Evolutionary conservation across 345 rosid genomes (phyloP).

Genomic region (Pistacia vera): DNA sequence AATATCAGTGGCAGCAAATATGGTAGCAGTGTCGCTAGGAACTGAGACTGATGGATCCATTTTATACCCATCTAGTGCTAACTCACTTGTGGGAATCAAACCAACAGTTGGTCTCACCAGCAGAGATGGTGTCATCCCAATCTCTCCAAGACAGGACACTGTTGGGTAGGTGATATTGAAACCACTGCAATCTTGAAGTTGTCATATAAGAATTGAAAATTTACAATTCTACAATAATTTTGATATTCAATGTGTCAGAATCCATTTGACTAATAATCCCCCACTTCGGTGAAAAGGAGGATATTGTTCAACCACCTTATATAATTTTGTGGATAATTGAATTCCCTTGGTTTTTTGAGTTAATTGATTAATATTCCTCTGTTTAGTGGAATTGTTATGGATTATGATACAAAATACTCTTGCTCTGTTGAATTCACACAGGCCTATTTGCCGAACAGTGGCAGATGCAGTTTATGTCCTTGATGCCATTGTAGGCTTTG

Average conservation of each 20-base stretch:
- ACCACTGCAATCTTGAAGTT: too few species aligned
- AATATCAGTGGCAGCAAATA: slow-evolving; percentile 66
- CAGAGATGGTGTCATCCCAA: slow-evolving; percentile 63
- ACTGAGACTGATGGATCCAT: slow-evolving; percentile 80
- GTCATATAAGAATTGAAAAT: not conserved
- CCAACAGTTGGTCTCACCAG: slow-evolving; percentile 79
- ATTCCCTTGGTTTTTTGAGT: too few species aligned
- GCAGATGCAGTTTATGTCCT: slow-evolving; percentile 50
- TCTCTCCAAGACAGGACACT: slow-evolving; percentile 62
- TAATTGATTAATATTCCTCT: too few species aligned
- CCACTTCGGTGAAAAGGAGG: too few species aligned
- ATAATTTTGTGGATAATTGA: too few species aligned
- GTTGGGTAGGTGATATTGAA: slow-evolving; percentile 41
- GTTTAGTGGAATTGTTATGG: too few species aligned
- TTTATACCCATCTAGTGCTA: slow-evolving; percentile 50
- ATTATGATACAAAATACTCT: not conserved
- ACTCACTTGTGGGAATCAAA: slow-evolving; percentile 70
- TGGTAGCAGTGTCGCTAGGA: slow-evolving; percentile 62
- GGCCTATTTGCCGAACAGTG: slow-evolving; percentile 52
- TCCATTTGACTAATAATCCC: too few species aligned
- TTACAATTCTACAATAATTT: too few species aligned
- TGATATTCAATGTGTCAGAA: too few species aligned
- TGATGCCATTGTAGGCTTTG: slow-evolving; percentile 47
- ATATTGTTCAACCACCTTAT: not conserved
- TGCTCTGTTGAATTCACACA: slow-evolving; percentile 15